A percentile compares a stretch with the other conserved stretches of the same genome.
phyloP scores from a whole-genome alignment of 257 asterid genomes.

The Solanum clarkiae region DNA sequence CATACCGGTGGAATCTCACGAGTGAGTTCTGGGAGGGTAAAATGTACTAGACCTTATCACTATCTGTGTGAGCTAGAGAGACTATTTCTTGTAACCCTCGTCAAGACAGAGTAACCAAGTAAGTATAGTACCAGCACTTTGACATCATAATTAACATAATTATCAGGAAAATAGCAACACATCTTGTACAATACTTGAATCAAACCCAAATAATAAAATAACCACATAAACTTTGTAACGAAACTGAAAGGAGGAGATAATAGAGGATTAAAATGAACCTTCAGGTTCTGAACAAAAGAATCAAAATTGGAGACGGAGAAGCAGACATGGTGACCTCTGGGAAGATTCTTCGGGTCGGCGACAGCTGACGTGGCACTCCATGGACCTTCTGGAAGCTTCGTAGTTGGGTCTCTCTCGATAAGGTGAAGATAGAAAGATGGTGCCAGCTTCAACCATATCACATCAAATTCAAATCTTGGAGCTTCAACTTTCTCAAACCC shows the following conservation, averaged over 20 bases:
- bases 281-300: conserved; percentile 43
- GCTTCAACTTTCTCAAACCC: conserved; percentile 73
- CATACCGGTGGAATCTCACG: no score
- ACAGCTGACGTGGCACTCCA: conserved; percentile 41
- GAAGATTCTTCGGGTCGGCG: conserved; percentile 47
- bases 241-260: neutral
- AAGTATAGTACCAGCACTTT: neutral
- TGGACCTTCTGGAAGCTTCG: conserved; percentile 79
- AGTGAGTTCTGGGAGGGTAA: no score
- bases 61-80: no score
- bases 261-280: conserved; percentile 24
- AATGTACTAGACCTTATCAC: no score
- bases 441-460: conserved; percentile 73
- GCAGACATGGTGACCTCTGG: conserved; percentile 83
- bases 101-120: neutral
- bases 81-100: no score
- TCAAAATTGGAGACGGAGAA: conserved; percentile 56
- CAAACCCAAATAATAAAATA: neutral
- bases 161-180: neutral
- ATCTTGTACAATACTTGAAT: neutral
- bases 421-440: conserved; percentile 62
- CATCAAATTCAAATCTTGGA: conserved; percentile 55
- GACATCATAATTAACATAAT: neutral
- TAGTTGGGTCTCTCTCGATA: conserved; percentile 67
- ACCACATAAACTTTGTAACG: neutral